Conservation (phyloP, 768 basidiomycete genomes). For the Pholiota molesta region DNA sequence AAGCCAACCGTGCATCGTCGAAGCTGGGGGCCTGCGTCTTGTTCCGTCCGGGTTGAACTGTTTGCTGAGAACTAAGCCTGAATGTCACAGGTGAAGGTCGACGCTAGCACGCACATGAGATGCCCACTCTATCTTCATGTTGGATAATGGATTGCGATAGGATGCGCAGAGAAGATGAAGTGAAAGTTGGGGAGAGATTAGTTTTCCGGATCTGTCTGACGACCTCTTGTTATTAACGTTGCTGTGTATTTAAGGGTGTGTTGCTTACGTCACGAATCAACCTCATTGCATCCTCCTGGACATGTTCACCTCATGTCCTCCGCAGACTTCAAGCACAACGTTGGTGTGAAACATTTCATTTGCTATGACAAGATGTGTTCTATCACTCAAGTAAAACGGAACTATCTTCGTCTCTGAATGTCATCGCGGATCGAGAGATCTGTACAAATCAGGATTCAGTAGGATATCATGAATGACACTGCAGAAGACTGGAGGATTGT, state of each 20-base stretch:
- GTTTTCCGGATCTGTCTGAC: slow-evolving; percentile 19
- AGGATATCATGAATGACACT: background rate
- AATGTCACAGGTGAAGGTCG: background rate
- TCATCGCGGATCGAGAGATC: background rate
- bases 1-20: slow-evolving; percentile 75
- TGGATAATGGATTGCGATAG: slow-evolving; percentile 11
- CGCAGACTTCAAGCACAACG: background rate
- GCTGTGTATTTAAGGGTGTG: slow-evolving; percentile 6
- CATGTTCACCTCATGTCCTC: slow-evolving; percentile 5
- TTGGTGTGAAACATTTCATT: slow-evolving; percentile 14
- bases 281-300: slow-evolving; percentile 25
- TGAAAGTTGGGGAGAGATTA: slow-evolving; percentile 15
- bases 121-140: slow-evolving; percentile 59
- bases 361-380: background rate
- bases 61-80: background rate
- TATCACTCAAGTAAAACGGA: background rate
- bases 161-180: slow-evolving; percentile 6
- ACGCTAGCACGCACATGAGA: slow-evolving; percentile 35
- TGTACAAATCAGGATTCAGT: background rate
- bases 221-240: slow-evolving; percentile 13
- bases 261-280: slow-evolving; percentile 22
- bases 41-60: slow-evolving; percentile 48
- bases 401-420: background rate
- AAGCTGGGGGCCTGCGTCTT: slow-evolving; percentile 51
- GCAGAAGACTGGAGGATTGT: background rate